Conservation (phyloP, 768 basidiomycete species). For the Boletus pseudo-olivaceus region DNA sequence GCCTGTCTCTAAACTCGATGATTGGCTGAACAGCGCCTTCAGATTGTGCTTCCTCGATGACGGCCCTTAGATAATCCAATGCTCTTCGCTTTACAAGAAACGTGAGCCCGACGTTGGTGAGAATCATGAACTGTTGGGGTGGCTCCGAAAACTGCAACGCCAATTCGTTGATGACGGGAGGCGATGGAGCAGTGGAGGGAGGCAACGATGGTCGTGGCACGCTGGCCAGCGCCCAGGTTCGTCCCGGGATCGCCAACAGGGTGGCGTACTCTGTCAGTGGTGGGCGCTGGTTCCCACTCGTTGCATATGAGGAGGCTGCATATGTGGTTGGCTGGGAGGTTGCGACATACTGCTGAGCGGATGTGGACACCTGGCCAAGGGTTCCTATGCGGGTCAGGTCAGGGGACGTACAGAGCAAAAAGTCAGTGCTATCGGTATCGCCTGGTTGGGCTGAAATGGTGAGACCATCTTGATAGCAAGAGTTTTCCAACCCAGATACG, state of each 20-base stretch:
- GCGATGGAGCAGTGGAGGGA: constrained; percentile 42
- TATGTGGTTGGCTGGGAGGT: constrained; percentile 40
- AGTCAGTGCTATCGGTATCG: constrained; percentile 70
- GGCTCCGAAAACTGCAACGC: constrained; percentile 76
- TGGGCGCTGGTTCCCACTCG: constrained; percentile 45
- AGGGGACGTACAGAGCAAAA: constrained; percentile 69
- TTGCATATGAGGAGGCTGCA: constrained; percentile 38
- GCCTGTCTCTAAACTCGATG: constrained; percentile 81
- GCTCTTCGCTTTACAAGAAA: constrained; percentile 79
- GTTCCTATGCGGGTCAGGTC: constrained; percentile 71
- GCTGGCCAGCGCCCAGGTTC: constrained; percentile 79
- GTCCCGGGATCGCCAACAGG: constrained; percentile 72
- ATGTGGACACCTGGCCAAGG: constrained; percentile 60
- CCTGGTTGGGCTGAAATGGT: constrained; percentile 70
- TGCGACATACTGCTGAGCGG: constrained; percentile 31
- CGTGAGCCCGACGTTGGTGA: constrained; percentile 83
- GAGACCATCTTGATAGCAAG: constrained; percentile 66
- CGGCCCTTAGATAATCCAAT: constrained; percentile 77
- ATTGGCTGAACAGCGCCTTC: constrained; percentile 77
- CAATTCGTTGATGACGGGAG: constrained; percentile 71
- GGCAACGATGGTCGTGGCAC: constrained; percentile 37
- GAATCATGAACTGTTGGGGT: constrained; percentile 77
- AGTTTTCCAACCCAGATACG: constrained; percentile 54
- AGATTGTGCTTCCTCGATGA: constrained; percentile 77
- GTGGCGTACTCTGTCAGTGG: constrained; percentile 77